Percentiles rank a stretch among this genome's conserved stretches.
Evolutionary conservation across 768 basidiomycete species (phyloP).

Genomic region (Tylopilus subfusipes): DNA sequence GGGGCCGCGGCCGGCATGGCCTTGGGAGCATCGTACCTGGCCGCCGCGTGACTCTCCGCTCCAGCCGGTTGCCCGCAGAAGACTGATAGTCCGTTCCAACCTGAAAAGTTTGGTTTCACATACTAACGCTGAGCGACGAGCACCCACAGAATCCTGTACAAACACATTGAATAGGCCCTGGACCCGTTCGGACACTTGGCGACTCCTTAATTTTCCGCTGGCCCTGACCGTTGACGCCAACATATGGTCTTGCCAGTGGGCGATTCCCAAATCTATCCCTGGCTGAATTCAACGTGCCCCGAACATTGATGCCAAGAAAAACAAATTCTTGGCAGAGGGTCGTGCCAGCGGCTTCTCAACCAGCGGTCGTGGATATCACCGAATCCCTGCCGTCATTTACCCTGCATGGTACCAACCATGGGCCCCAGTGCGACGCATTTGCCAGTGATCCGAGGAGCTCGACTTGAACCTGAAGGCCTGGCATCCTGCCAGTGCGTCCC

Average conservation of each 20-base stretch:
- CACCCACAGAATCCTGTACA: no score
- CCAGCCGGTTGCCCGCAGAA: neutral
- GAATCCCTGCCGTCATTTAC: slow-evolving; percentile 2
- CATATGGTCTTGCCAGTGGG: neutral
- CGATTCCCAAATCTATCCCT: neutral
- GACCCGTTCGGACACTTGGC: no score
- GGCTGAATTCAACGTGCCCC: neutral
- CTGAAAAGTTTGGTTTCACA: neutral
- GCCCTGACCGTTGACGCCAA: no score
- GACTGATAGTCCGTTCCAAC: neutral
- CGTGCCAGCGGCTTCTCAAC: neutral
- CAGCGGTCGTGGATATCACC: neutral
- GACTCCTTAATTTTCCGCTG: slow-evolving; percentile 1
- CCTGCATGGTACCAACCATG: neutral
- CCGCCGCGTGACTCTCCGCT: neutral
- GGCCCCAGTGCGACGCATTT: neutral
- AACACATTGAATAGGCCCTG: no score
- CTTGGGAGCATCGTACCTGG: slow-evolving; percentile 1
- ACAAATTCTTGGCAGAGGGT: neutral
- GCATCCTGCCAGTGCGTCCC: no score
- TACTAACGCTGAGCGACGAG: neutral
- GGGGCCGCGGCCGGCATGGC: slow-evolving; percentile 18
- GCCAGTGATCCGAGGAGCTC: slow-evolving; percentile 24
- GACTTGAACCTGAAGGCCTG: neutral
- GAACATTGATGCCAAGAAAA: neutral